Percentiles rank a stretch among this genome's conserved stretches.
Conservation (phyloP, 192 early-diverging fungal species). For the Phycomyces blakesleeanus region DNA sequence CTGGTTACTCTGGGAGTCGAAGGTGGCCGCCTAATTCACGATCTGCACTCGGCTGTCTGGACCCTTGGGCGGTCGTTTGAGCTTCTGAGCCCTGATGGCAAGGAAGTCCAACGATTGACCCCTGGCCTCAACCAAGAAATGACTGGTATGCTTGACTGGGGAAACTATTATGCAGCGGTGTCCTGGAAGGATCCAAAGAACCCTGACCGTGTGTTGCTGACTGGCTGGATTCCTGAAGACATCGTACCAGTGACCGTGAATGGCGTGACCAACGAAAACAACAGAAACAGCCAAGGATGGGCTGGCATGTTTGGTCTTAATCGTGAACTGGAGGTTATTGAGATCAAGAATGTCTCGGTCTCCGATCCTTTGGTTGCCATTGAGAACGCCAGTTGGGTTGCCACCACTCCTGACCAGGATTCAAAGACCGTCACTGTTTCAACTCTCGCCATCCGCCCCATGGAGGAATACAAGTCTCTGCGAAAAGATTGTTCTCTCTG, state of each 20-base stretch:
- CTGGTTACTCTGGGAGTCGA: constrained; percentile 2
- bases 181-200: neutral
- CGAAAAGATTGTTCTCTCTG: neutral
- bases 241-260: no score
- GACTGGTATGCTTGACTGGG: constrained; percentile 12
- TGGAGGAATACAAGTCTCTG: neutral
- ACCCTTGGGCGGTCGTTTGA: neutral
- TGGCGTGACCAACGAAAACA: no score
- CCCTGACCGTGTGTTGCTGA: neutral
- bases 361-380: neutral
- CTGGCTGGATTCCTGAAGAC: constrained; percentile 20
- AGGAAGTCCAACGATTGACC: neutral
- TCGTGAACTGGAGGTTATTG: constrained; percentile 10
- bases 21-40: neutral
- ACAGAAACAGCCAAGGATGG: constrained; percentile 6
- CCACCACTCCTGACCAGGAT: neutral
- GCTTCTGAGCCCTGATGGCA: neutral
- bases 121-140: neutral
- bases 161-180: constrained; percentile 2
- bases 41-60: constrained; percentile 13
- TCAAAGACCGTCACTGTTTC: neutral
- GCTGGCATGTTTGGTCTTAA: constrained; percentile 10
- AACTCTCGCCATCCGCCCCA: constrained; percentile 7
- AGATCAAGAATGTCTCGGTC: neutral
- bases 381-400: neutral